A percentile compares a stretch with the other conserved stretches of the same genome.
Evolutionary conservation across 2,329 filamentous ascomycete species (phyloP).

Genomic region (Cylindrodendrum hubeiense): DNA sequence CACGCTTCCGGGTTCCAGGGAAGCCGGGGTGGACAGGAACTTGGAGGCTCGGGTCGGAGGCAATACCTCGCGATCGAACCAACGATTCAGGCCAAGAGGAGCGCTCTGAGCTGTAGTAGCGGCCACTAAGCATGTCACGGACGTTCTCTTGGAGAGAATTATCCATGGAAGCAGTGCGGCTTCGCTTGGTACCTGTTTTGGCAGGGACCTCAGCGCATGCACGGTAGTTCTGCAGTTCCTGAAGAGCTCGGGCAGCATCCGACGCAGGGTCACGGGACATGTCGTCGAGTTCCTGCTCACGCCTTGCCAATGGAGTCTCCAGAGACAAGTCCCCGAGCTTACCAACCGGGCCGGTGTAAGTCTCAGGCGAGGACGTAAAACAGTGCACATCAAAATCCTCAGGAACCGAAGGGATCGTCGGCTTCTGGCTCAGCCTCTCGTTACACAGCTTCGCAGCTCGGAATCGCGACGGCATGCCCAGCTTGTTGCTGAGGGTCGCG

Average conservation of each 20-base stretch:
- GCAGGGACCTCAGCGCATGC: constrained; percentile 51
- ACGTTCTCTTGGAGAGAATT: constrained; percentile 75
- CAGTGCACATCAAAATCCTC: constrained; percentile 66
- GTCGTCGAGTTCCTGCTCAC: constrained; percentile 61
- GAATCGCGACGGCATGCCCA: constrained; percentile 73
- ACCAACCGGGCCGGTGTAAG: constrained; percentile 65
- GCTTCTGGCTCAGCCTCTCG: constrained; percentile 67
- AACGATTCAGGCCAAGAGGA: constrained; percentile 53
- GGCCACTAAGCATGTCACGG: constrained; percentile 67
- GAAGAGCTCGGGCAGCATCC: constrained; percentile 69
- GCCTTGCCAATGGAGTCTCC: constrained; percentile 60
- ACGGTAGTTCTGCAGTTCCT: constrained; percentile 70
- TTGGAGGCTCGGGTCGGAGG: constrained; percentile 48
- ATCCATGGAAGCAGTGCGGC: constrained; percentile 70
- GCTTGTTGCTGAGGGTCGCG: constrained; percentile 66
- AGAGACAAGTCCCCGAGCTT: constrained; percentile 64
- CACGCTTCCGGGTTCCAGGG: constrained; percentile 70
- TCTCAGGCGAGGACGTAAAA: constrained; percentile 68
- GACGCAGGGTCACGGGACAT: constrained; percentile 57
- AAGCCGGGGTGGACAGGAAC: constrained; percentile 56
- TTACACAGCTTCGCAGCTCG: constrained; percentile 69
- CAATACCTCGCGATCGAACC: constrained; percentile 49
- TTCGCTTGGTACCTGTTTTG: constrained; percentile 67
- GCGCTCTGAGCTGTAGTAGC: constrained; percentile 45
- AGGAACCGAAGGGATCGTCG: constrained; percentile 67